A percentile compares a stretch with the other conserved stretches of the same genome.
Conservation (phyloP, 75 land plant genomes). For the Picea glauca region DNA sequence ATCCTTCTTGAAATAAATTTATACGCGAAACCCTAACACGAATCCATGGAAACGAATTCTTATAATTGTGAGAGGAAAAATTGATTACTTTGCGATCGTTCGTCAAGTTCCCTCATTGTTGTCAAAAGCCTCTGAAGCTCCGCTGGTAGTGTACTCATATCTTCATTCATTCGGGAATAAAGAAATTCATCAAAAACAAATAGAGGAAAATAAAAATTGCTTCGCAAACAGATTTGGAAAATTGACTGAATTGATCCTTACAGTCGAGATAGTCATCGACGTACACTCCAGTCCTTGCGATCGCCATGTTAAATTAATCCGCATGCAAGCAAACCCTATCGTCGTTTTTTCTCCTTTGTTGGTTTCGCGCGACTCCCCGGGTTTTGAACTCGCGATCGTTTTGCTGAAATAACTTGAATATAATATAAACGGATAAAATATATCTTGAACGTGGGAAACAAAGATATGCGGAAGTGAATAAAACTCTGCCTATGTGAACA, state of each 20-base stretch:
- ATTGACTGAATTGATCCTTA: conserved; percentile 20
- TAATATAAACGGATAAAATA: too few species aligned
- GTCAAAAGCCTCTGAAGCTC: conserved; percentile 88
- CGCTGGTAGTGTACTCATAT: conserved; percentile 88
- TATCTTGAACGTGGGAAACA: too few species aligned
- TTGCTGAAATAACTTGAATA: too few species aligned
- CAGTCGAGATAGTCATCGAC: conserved; percentile 97
- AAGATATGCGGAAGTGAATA: too few species aligned
- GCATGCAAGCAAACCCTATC: too few species aligned
- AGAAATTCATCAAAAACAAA: background rate
- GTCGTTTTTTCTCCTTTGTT: too few species aligned
- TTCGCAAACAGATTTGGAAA: background rate
- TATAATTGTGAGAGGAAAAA: background rate
- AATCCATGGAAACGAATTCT: background rate
- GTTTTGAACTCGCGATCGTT: too few species aligned
- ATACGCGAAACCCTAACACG: background rate
- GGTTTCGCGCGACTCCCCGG: too few species aligned
- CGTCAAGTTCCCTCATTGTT: conserved; percentile 93
- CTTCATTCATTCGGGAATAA: conserved; percentile 25
- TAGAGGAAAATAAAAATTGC: background rate
- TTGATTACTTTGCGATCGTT: conserved; percentile 38
- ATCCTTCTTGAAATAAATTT: too few species aligned
- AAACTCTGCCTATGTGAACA: too few species aligned
- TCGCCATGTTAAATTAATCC: conserved; percentile 40
- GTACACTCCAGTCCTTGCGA: conserved; percentile 91